Evolutionary conservation across 23 red algal genomes (phyloP).

Genomic region (Gracilariopsis chorda): DNA sequence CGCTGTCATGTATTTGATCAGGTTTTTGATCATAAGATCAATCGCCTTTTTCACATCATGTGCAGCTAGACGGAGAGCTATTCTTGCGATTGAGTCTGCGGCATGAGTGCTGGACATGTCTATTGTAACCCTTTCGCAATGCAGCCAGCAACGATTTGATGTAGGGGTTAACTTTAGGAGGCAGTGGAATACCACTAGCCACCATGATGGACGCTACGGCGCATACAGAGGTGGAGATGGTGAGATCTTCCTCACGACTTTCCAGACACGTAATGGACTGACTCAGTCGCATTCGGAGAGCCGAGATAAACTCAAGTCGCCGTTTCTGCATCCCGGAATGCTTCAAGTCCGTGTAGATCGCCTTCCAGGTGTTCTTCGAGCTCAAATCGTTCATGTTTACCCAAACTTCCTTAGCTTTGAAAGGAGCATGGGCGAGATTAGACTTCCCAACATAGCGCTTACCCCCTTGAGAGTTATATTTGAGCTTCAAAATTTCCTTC

Average conservation of each 20-base stretch:
- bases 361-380: slow-evolving; percentile 34
- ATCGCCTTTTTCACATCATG: slow-evolving; percentile 47
- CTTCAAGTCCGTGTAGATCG: background rate
- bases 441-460: background rate
- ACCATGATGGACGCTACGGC: slow-evolving; percentile 50
- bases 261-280: slow-evolving; percentile 55
- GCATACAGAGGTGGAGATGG: slow-evolving; percentile 36
- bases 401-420: background rate
- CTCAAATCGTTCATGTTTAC: slow-evolving; percentile 25
- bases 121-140: slow-evolving; percentile 22
- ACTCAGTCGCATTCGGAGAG: slow-evolving; percentile 63
- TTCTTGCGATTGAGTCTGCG: slow-evolving; percentile 9
- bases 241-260: background rate
- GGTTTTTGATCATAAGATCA: slow-evolving; percentile 77
- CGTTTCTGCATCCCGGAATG: slow-evolving; percentile 44
- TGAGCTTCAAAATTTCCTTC: slow-evolving; percentile 33
- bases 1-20: slow-evolving; percentile 84
- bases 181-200: slow-evolving; percentile 26
- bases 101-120: slow-evolving; percentile 59
- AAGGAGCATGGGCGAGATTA: slow-evolving; percentile 22
- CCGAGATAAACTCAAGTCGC: slow-evolving; percentile 18
- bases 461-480: background rate
- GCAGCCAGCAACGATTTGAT: slow-evolving; percentile 76
- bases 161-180: slow-evolving; percentile 60
- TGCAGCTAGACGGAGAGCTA: slow-evolving; percentile 52